Percentiles rank a stretch among this genome's conserved stretches.
Evolutionary conservation across 768 basidiomycete genomes (phyloP).

Genomic region (Lentinula detonsa): DNA sequence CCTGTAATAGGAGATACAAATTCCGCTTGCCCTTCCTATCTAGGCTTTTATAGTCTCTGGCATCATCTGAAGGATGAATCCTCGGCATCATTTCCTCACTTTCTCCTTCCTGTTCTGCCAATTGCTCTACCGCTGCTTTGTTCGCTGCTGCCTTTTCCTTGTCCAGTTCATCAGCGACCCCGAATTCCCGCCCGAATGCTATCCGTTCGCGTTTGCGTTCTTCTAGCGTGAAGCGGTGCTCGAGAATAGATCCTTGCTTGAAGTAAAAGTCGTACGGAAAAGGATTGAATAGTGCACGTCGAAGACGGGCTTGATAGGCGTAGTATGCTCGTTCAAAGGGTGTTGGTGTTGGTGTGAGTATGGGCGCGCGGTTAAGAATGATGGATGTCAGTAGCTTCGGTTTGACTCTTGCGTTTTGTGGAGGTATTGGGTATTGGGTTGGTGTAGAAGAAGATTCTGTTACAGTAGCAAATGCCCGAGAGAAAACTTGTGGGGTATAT

Average conservation of each 20-base stretch:
- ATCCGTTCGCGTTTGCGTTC: conserved; percentile 65
- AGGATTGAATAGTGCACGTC: conserved; percentile 82
- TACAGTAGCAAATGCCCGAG: conserved; percentile 41
- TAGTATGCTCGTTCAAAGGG: conserved; percentile 78
- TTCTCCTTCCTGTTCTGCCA: conserved; percentile 53
- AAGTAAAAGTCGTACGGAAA: conserved; percentile 91
- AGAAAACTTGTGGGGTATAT: not conserved
- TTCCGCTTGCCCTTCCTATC: conserved; percentile 83
- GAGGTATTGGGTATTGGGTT: conserved; percentile 2
- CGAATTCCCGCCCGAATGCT: conserved; percentile 68
- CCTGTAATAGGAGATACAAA: conserved; percentile 74
- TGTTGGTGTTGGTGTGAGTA: conserved; percentile 65
- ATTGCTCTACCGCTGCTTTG: conserved; percentile 52
- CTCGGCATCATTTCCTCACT: conserved; percentile 59
- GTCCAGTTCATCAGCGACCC: conserved; percentile 36
- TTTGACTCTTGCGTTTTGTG: conserved; percentile 23
- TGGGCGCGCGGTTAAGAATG: conserved; percentile 72
- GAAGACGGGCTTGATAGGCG: conserved; percentile 76
- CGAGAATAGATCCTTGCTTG: conserved; percentile 82
- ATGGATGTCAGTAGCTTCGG: conserved; percentile 54
- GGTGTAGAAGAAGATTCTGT: conserved; percentile 11
- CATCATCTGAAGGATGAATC: conserved; percentile 52
- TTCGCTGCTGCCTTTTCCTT: conserved; percentile 43
- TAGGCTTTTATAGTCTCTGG: conserved; percentile 62
- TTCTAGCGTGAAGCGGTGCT: conserved; percentile 73